Evolutionary conservation across 192 early-diverging fungal species (phyloP), one percentile per base, ranked within the genome.

Genomic region (Backusella morwellensis): DNA sequence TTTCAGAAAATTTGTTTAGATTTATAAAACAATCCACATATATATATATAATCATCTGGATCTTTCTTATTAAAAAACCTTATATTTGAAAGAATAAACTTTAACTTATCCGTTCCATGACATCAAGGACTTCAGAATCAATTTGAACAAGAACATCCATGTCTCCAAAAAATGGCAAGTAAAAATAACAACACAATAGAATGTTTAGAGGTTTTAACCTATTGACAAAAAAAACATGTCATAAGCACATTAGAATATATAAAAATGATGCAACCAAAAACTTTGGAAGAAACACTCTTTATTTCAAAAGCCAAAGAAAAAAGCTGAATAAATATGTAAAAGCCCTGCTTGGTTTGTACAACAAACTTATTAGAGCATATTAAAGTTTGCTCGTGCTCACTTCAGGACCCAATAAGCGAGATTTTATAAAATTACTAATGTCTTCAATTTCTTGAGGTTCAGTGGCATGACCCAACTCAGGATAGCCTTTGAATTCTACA

Each of bases 401-500:
- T 29, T 29, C 26, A 29, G 21, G 56, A 11, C 23, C 23, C 23
- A 63, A 63, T 63, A 63, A 29, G 26, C 23, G 56, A 26, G 56
- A 63, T 63, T 26, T 70, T 38, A 70, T 70, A 41, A 70, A 70
- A n/a, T 70, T 23, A 9, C 21, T 26, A 38, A 70, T 70, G 42
- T 70, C 69, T 14, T 23, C 35, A 11, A 70, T 9, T 42, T 42
- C 40, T 42, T 70, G 36, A 42, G 69, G 69, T 63, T 74, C 72
- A 54, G 86, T 82, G 15, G 90, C 87, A 77, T 98, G 97, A 15
- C 86, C 90, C 92, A 97, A 91, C 52, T 89, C 82, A 21, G 78
- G 63, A 81, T 98, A 98, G 4, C 86, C 86, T 75, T 90, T 91
- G 84, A 97, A 96, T 0, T 83, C 80, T 17, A 94, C 89, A 9